Base-by-base conservation (phyloP, 331 rosid genomes). In the Arachis monticola region DNA sequence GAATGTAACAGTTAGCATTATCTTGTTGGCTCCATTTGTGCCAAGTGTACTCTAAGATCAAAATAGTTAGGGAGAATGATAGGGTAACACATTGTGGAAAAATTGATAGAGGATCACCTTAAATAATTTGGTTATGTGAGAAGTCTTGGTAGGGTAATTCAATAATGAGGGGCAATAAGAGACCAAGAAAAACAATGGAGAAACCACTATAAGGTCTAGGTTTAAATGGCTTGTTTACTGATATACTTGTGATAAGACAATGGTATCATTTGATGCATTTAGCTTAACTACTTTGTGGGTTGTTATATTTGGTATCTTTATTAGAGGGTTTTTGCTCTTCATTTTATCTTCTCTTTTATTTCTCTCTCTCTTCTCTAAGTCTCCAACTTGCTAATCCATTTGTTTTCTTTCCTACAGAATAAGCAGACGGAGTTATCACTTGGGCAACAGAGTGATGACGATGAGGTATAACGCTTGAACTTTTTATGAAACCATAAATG, bases 401-500 rank as follows among this genome's bases (percentile, higher is more conserved):
- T 70, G 32, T 38, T 57, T 79, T 79, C 59, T 67, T 69, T 73
- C 64, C 58, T 84, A 75, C 89, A 89, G 94, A 88, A 72, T 72
- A 89, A 87, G 88, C 88, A 59, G 82, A 63, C 44, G 30, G 87
- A 71, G 69, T 55, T 90, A 84, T 86, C 92, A 73, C 31, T 46
- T 66, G 90, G 81, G 84, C 80, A 73, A 62, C 84, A 83, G 73
- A 73, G 70, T 70, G 83, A 83, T 66, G 88, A 66, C 17, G 83
- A 72, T 14, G 89, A 88, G 93, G 97, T 86, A 84, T 60, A 66
- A 27, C 65, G 40, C 53, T 69, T 76, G 61, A 57, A 22, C 35
- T 57, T n/a, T n/a, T 5, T 22, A 42, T 60, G 69, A 60, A 60
- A 72, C 60, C 32, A 53, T 7, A 46, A 31, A 42, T 53, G 59